Percentiles rank a stretch among this genome's conserved stretches.
These are phyloP conservation scores for Candida easanensis DNA, from an alignment of 805 yeast genomes.

Conservation along the genomic window DNA sequence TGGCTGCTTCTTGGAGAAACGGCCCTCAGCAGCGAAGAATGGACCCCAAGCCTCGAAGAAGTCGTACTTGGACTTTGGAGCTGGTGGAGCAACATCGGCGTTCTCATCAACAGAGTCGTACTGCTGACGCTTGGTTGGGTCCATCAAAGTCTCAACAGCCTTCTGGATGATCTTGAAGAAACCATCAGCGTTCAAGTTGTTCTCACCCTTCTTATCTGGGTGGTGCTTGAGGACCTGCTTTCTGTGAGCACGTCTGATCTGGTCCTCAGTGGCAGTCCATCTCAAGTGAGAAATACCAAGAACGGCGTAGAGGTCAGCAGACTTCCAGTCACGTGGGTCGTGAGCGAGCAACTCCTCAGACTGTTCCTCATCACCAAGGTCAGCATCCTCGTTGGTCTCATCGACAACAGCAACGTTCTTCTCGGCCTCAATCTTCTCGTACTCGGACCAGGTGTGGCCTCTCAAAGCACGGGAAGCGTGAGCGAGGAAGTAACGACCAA, in stretches of 20 bases:
- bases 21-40: slow-evolving; percentile 83
- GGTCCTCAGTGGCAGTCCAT: slow-evolving; percentile 87
- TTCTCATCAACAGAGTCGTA: slow-evolving; percentile 91
- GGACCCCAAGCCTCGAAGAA: slow-evolving; percentile 93
- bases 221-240: slow-evolving; percentile 94
- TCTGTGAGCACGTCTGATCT: slow-evolving; percentile 95
- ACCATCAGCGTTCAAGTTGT: slow-evolving; percentile 89
- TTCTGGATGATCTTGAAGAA: slow-evolving; percentile 98
- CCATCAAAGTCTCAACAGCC: slow-evolving; percentile 87
- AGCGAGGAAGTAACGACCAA: slow-evolving; percentile 92
- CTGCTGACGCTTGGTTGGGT: slow-evolving; percentile 84
- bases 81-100: slow-evolving; percentile 84
- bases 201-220: slow-evolving; percentile 95
- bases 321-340: slow-evolving; percentile 98
- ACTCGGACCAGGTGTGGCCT: slow-evolving; percentile 99
- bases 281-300: slow-evolving; percentile 90
- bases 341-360: slow-evolving; percentile 68
- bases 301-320: slow-evolving; percentile 93
- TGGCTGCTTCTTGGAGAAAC: slow-evolving; percentile 90
- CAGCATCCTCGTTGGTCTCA: slow-evolving; percentile 47
- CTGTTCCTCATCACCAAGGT: slow-evolving; percentile 75
- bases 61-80: slow-evolving; percentile 61
- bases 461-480: slow-evolving; percentile 94
- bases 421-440: slow-evolving; percentile 89
- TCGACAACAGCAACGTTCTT: slow-evolving; percentile 70